Evolutionary conservation across 371 early-diverging fungal species (phyloP).

Genomic region (Mucor sp.): DNA sequence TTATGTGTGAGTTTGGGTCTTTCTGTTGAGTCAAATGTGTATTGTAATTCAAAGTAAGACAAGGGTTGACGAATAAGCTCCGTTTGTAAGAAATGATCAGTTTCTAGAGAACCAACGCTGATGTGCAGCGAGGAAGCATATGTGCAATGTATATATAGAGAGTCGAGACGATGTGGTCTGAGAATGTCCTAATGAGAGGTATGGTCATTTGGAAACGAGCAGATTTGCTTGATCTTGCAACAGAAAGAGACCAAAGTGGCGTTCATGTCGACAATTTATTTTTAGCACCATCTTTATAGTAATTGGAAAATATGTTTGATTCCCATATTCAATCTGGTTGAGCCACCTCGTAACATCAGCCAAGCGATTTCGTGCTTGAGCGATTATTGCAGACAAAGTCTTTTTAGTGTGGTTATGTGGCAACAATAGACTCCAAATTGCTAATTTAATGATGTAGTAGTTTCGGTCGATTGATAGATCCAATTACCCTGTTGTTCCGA

Average conservation of each 20-base stretch:
- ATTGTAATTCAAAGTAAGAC: not conserved
- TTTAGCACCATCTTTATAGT: not conserved
- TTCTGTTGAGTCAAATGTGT: not conserved
- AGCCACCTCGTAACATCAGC: conserved; percentile 1
- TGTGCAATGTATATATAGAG: not conserved
- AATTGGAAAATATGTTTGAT: not conserved
- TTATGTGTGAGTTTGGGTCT: not conserved
- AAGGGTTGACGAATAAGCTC: not conserved
- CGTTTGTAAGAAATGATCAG: not conserved
- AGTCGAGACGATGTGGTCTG: not conserved
- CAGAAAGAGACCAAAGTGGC: not conserved
- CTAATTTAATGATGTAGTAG: not conserved
- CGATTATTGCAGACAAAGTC: not conserved
- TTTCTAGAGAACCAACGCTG: not conserved
- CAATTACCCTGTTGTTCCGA: not conserved
- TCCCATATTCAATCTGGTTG: not conserved
- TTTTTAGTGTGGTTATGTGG: not conserved
- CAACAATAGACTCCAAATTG: not conserved
- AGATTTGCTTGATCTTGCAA: not conserved
- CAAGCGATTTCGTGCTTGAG: not conserved
- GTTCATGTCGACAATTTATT: not conserved
- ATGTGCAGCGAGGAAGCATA: not conserved
- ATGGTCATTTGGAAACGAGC: not conserved
- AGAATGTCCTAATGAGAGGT: not conserved
- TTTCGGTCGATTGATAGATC: not conserved